Conservation (phyloP, 75 land plant species). For the Gnetum montanum region DNA sequence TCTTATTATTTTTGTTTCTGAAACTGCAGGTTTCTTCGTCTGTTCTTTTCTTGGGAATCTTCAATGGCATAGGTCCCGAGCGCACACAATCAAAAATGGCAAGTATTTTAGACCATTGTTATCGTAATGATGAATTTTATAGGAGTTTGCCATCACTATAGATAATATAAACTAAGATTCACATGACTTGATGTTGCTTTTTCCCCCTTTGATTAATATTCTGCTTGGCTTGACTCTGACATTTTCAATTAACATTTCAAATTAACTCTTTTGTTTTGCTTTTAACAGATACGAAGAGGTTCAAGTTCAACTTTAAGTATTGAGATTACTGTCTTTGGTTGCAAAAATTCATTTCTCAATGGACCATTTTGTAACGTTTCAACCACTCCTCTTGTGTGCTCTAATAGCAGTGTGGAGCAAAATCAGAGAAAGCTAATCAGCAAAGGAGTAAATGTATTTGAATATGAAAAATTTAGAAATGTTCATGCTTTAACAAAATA, state of each 20-base stretch:
- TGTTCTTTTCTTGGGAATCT: constrained; percentile 45
- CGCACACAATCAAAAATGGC: constrained; percentile 79
- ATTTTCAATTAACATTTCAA: background rate
- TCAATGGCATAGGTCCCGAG: constrained; percentile 55
- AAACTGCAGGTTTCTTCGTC: constrained; percentile 50
- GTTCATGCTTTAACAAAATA: background rate
- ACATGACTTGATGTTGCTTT: too few species aligned
- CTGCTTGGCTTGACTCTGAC: too few species aligned
- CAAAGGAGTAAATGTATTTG: constrained; percentile 5
- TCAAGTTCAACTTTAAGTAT: constrained; percentile 30
- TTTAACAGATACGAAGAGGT: constrained; percentile 63
- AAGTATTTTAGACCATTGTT: too few species aligned
- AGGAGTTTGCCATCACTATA: too few species aligned
- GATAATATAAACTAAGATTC: too few species aligned
- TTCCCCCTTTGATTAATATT: too few species aligned
- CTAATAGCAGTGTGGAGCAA: background rate
- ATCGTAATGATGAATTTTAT: too few species aligned
- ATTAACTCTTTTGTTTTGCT: background rate
- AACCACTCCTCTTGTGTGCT: constrained; percentile 26
- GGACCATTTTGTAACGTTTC: constrained; percentile 61
- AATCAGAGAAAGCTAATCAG: background rate
- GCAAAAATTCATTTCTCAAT: constrained; percentile 30
- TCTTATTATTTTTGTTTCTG: too few species aligned
- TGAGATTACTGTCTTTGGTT: constrained; percentile 40
- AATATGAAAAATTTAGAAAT: background rate